Evolutionary conservation across 2,329 filamentous ascomycete genomes (phyloP), one percentile per base, ranked within the genome.

Genomic region (Talaromyces piceae): DNA sequence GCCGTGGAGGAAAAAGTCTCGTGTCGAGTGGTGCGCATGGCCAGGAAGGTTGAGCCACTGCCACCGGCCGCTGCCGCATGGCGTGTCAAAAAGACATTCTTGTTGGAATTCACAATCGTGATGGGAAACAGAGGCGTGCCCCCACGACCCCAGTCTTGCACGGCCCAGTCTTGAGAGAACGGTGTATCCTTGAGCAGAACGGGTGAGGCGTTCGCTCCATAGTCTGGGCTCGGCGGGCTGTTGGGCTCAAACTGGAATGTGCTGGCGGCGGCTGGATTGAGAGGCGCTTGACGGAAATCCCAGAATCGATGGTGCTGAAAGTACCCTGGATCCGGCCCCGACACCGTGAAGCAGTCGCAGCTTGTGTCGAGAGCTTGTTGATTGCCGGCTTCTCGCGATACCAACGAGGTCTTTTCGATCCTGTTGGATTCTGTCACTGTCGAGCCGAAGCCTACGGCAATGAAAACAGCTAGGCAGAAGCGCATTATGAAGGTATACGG

Each of bases 251-350:
- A 8, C 49, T 52, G 47, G 52, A 56, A 45, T 44, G 62, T 61
- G 41, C 65, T 63, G 51, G 31, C 45, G 57, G 60, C 13, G 54
- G 48, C 45, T n/a, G 57, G 25, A 22, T 57, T 49, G n/a, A 68
- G 58, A 16, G 65, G 59, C 6, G 76, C 63, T 33, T 68, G 63
- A 23, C 75, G 73, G 56, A 78, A 78, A 61, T 78, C 75, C 65
- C 70, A 77, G 60, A 78, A 73, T 47, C 69, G 71, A 65, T 78
- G 73, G 61, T 77, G 69, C 44, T 73, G 68, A 57, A 78, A 78
- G 61, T 75, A 76, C 5, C 67, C 64, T 16, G 70, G 69, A 7
- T 70, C 63, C 3, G 70, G 57, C 4, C 67, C 67, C 1, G 70
- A 67, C 25, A 77, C 67, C 7, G 72, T 64, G 54, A 76, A 78